Base-by-base conservation (phyloP, 805 yeast genomes). In the Candida sonorensis region DNA sequence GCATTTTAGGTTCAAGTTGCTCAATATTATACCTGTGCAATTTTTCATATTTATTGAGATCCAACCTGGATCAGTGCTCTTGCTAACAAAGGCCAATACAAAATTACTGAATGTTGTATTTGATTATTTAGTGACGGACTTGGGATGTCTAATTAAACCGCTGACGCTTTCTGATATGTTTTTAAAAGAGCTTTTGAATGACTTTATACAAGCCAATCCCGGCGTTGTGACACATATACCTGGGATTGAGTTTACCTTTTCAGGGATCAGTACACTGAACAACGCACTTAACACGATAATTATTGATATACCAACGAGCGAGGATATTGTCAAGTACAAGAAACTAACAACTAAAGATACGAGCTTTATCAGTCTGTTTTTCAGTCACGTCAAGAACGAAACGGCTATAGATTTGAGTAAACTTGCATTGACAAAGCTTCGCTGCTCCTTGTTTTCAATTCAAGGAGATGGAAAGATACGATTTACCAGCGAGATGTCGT, bases 391-490 rank as follows among this genome's bases (percentile, higher is more conserved):
- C 14, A 23, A 33, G 10, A 15, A 33, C 5, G 41, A 44, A 24
- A 47, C 62, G 2, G 45, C 58, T 1, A 46, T 60, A 5, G 44
- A 48, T 26, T 53, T 60, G 26, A 31, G 41, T 23, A 35, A 49
- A 22, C 33, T 57, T 2, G 33, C 32, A 10, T 40, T 60, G 13
- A 44, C 56, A 2, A 48, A 46, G 30, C 28, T 58, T 9, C 41
- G 57, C 20, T 51, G 58, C 35, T 31, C 42, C 14, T 31, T 58
- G 16, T 59, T 53, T 35, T 27, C 47, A 11, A 20, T 58, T 8
- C 23, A 44, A 12, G 29, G 41, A 17, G 59, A 57, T 18, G 65
- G 63, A 2, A 44, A 38, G 15, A 25, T 59, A 3, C 44, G 48
- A 17, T 50, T 60, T 23, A 36, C 53, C 5, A 36, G 27, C 17